Base-by-base conservation (phyloP, 352 stramenopile species). In the Globisporangium sylvaticum region DNA sequence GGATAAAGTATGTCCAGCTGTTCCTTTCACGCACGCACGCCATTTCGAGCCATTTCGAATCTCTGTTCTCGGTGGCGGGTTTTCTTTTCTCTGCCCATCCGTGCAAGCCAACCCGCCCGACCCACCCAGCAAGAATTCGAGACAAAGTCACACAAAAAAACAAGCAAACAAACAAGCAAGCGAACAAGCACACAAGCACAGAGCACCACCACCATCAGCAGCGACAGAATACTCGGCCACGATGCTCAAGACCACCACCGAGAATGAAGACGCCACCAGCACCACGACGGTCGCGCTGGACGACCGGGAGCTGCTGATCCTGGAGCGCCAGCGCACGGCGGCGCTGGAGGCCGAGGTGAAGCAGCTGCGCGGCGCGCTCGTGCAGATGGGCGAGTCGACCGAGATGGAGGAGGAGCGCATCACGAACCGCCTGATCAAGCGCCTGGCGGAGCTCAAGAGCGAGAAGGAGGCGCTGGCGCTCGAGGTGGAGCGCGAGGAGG, bases 391-490 rank as follows among this genome's bases (percentile, higher is more conserved):
- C 67, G 87, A 93, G 73, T 90, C 83, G 59, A 93, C 88, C 4
- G 88, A 95, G 65, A 83, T 90, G 60, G 85, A 92, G 60, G 88
- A 95, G 69, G 88, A 95, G 67, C 81, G 84, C 44, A 88, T 95
- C 39, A 88, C 86, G 48, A 95, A 95, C 75, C 83, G 84, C 27
- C 74, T 95, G 4, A 90, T 95, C 10, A 91, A 91, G 67, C 83
- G 88, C 0, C 75, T 95, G 22, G 68, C 88, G 37, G 81, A 89
- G 58, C 77, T 95, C 7, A 93, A 93, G 72, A 74, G 78, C 27
- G 90, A 97, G 76, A 97, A 97, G 66, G 90, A 96, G 68, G 83
- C 91, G 66, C 77, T 97, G 64, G 89, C 87, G 52, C 75, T 96
- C 6, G 88, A 95, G 61, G 88, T 97, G 18, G 90, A 97, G 76